These are phyloP conservation scores for Triticum timopheevii DNA, from an alignment of 176 grass and related monocot genomes.

Conservation along the genomic window DNA sequence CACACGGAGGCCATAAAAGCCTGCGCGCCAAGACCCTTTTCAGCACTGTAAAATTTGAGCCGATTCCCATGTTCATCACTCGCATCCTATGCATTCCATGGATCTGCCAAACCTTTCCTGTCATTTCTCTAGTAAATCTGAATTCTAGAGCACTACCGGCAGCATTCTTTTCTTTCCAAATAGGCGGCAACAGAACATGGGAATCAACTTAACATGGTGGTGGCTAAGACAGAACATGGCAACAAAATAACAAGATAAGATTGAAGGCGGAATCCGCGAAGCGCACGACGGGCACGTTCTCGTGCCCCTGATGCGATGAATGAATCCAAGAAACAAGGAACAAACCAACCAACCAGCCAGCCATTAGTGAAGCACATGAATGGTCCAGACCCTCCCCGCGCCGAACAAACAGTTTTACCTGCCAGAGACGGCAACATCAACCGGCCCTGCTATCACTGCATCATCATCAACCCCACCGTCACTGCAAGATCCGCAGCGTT, in stretches of 20 bases:
- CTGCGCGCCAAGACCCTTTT: not conserved
- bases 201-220: not conserved
- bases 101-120: not conserved
- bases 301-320: not conserved
- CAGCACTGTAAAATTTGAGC: not conserved
- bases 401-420: slow-evolving; percentile 18
- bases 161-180: not conserved
- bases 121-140: not conserved
- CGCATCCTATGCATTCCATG: not conserved
- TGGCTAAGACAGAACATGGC: not conserved
- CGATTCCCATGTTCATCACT: not conserved
- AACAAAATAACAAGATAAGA: not conserved
- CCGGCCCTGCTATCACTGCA: not conserved
- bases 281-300: not conserved
- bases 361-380: slow-evolving; percentile 24
- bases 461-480: not conserved
- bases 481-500: not conserved
- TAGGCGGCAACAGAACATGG: not conserved
- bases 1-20: not conserved
- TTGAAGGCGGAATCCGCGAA: not conserved
- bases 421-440: not conserved
- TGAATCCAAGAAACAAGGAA: slow-evolving; percentile 20
- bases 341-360: not conserved
- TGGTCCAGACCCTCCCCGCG: not conserved
- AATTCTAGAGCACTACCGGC: not conserved